Evolutionary conservation across 108 stramenopile species (phyloP).

Genomic region (Skeletonema grethae): DNA sequence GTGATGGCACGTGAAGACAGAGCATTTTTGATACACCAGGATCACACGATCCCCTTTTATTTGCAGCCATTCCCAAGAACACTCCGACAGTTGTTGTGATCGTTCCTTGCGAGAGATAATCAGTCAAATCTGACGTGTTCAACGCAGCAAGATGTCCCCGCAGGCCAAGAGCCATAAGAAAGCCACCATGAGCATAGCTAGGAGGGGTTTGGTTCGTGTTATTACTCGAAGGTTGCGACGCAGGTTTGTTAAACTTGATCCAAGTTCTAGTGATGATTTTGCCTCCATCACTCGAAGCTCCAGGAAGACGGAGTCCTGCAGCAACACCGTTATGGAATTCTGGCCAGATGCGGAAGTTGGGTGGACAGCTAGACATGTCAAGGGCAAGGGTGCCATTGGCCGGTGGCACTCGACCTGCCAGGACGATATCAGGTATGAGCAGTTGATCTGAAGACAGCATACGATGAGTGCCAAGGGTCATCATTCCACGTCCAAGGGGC

Average conservation of each 20-base stretch:
- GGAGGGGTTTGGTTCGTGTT: conserved; percentile 44
- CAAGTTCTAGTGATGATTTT: conserved; percentile 89
- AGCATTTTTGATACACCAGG: conserved; percentile 94
- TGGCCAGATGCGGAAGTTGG: conserved; percentile 91
- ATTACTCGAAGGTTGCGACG: conserved; percentile 23
- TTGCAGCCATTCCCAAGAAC: conserved; percentile 95
- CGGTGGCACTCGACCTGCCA: conserved; percentile 92
- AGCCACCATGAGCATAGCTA: conserved; percentile 84
- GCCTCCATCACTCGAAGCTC: conserved; percentile 26
- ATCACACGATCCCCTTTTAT: conserved; percentile 91
- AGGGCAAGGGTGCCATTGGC: conserved; percentile 83
- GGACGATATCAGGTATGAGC: conserved; percentile 85
- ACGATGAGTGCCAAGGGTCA: conserved; percentile 91
- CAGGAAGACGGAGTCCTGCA: conserved; percentile 87
- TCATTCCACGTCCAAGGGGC: conserved; percentile 94
- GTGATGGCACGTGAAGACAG: conserved; percentile 96
- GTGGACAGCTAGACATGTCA: conserved; percentile 64
- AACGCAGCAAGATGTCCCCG: conserved; percentile 91
- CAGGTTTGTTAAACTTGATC: conserved; percentile 94
- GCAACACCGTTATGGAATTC: conserved; percentile 99
- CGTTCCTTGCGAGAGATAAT: conserved; percentile 94
- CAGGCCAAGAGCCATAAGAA: conserved; percentile 94
- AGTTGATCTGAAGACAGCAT: conserved; percentile 83
- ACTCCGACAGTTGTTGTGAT: conserved; percentile 95
- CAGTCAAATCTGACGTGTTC: conserved; percentile 95